These are phyloP conservation scores for Abrus pulchellus DNA, from an alignment of 306 rosid species.

Conservation along the genomic window DNA sequence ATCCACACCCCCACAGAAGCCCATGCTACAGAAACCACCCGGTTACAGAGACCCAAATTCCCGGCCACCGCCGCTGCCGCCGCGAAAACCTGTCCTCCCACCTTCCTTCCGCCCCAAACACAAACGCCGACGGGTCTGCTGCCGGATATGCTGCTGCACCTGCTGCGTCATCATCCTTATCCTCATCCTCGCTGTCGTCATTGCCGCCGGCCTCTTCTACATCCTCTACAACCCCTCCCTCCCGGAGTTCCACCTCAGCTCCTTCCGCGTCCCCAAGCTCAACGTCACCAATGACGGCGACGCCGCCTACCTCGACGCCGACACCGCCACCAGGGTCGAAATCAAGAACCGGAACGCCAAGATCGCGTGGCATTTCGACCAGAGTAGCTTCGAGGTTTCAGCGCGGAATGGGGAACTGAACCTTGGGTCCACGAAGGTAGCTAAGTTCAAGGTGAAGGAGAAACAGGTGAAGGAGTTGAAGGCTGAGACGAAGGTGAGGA, in stretches of 20 bases:
- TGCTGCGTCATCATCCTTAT: conserved; percentile 55
- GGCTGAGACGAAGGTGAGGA: conserved; percentile 54
- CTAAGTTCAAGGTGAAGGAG: conserved; percentile 53
- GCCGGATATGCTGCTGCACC: conserved; percentile 65
- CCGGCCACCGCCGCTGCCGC: conserved; percentile 6
- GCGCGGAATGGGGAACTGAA: conserved; percentile 37
- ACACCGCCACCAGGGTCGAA: conserved; percentile 58
- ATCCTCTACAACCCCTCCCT: conserved; percentile 62
- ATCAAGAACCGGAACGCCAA: conserved; percentile 63
- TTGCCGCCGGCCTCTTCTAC: conserved; percentile 65
- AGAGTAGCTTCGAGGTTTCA: not conserved
- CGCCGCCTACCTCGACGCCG: conserved; percentile 61
- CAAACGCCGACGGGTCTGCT: conserved; percentile 43
- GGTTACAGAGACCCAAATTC: conserved; percentile 59
- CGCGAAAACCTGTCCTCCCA: conserved; percentile 57
- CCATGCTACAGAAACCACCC: conserved; percentile 79
- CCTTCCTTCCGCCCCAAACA: conserved; percentile 52
- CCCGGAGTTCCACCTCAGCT: conserved; percentile 67
- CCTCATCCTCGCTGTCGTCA: conserved; percentile 42
- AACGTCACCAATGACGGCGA: conserved; percentile 56
- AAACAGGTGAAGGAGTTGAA: conserved; percentile 54
- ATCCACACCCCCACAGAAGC: conserved; percentile 45
- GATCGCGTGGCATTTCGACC: conserved; percentile 53
- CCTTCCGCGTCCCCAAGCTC: conserved; percentile 59
- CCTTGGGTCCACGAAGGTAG: conserved; percentile 46